A percentile compares a stretch with the other conserved stretches of the same genome.
phyloP scores from a whole-genome alignment of 805 yeast species.

The Pichia manshurica region DNA sequence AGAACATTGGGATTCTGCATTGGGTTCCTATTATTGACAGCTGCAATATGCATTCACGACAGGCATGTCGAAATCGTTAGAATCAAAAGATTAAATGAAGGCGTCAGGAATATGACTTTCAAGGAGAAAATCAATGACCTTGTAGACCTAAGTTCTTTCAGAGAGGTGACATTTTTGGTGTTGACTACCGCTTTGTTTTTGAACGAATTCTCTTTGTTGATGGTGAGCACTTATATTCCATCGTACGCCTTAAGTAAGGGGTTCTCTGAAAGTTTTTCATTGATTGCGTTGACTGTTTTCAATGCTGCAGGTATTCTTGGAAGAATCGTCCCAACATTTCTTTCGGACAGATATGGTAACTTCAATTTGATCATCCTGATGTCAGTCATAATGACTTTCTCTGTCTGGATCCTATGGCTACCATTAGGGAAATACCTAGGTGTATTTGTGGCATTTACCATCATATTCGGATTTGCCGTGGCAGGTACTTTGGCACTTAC shows the following conservation, averaged over 20 bases:
- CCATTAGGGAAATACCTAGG: slow-evolving; percentile 48
- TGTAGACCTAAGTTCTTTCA: slow-evolving; percentile 36
- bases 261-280: slow-evolving; percentile 35
- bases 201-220: slow-evolving; percentile 48
- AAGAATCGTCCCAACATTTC: slow-evolving; percentile 39
- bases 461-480: slow-evolving; percentile 50
- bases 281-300: slow-evolving; percentile 39
- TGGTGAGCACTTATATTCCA: slow-evolving; percentile 49
- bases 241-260: slow-evolving; percentile 52
- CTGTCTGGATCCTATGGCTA: slow-evolving; percentile 51
- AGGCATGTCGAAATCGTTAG: slow-evolving; percentile 21
- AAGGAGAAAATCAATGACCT: slow-evolving; percentile 22
- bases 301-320: slow-evolving; percentile 42
- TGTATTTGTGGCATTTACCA: slow-evolving; percentile 47
- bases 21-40: slow-evolving; percentile 24
- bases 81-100: slow-evolving; percentile 13
- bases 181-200: slow-evolving; percentile 38
- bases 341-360: slow-evolving; percentile 41
- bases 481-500: slow-evolving; percentile 60
- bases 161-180: slow-evolving; percentile 38
- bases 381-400: slow-evolving; percentile 37
- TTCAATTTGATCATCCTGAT: slow-evolving; percentile 37
- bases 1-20: slow-evolving; percentile 47
- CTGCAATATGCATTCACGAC: slow-evolving; percentile 32
- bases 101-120: background rate